Evolutionary conservation across 352 stramenopile genomes (phyloP), one percentile per base, ranked within the genome.

Genomic region (Globisporangium spiculum): DNA sequence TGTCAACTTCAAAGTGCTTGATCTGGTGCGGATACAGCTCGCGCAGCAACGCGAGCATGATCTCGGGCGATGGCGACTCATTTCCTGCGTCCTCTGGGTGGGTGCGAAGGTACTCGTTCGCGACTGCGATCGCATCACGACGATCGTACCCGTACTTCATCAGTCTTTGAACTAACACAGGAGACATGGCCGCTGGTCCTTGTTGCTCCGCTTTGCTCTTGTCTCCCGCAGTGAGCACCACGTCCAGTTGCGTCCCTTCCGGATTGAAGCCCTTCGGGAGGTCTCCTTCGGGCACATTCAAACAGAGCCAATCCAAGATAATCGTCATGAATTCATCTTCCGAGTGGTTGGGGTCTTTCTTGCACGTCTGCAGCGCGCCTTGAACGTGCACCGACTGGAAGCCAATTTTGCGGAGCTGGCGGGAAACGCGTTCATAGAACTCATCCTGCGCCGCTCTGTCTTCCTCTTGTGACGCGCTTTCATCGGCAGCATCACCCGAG

Each of bases 191-290:
- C 7, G 52, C 67, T 27, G 46, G 22, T 18, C 75, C 32, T 26
- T 53, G 54, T 2, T 50, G 54, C 5, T 72, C 48, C 5, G 68
- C 66, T 20, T 65, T 66, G 12, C 16, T 46, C 27, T 54, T 58
- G 32, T 30, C 30, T 4, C 2, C 36, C 7, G 56, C 54, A 3
- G 73, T 73, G 2, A 88, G 62, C 2, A 96, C 80, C 7, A 96
- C 90, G 61, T 97, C 91, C 18, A 98, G 75, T 50, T 98, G 90
- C n/a, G 92, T 97, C 22, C 91, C 91, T 57, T 89, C 75, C 1
- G 92, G 88, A 60, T 94, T 94, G 67, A 97, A 98, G 10, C 80
- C 79, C 70, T 90, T 93, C 5, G 88, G 88, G 6, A 96, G 68
- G 18, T 92, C 86, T 24, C 75, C 70, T 61, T 96, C 88, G 0